Evolutionary conservation across 2,329 filamentous ascomycete genomes (phyloP).

Genomic region (Grosmannia huntii): DNA sequence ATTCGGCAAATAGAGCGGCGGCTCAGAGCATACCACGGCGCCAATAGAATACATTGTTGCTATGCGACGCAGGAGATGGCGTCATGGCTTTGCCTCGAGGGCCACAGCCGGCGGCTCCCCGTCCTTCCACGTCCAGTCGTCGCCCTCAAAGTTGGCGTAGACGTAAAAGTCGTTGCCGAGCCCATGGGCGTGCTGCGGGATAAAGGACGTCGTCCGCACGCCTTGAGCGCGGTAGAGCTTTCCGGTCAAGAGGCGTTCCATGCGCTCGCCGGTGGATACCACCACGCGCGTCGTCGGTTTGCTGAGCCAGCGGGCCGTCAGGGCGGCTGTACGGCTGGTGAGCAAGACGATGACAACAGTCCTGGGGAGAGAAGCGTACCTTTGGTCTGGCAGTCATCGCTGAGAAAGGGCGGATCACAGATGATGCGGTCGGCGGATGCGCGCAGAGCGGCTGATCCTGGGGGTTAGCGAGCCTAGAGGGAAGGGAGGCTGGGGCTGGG

Average conservation of each 20-base stretch:
- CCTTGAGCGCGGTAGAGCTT: conserved; percentile 56
- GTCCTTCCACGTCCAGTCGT: conserved; percentile 28
- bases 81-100: not conserved
- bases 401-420: conserved; percentile 68
- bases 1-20: not conserved
- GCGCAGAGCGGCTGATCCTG: conserved; percentile 31
- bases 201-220: conserved; percentile 52
- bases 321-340: conserved; percentile 37
- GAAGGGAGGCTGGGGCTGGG: not conserved
- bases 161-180: conserved; percentile 72
- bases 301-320: conserved; percentile 63
- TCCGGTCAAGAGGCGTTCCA: conserved; percentile 45
- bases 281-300: conserved; percentile 38
- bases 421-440: conserved; percentile 56
- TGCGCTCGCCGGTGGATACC: conserved; percentile 65
- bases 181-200: conserved; percentile 56
- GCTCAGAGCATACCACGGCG: not conserved
- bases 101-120: not conserved
- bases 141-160: conserved; percentile 65
- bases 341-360: not conserved
- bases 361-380: conserved; percentile 26
- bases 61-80: not conserved
- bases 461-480: not conserved
- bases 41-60: not conserved
- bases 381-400: conserved; percentile 70